Evolutionary conservation across 306 rosid genomes (phyloP).

Genomic region (Trifolium repens): DNA sequence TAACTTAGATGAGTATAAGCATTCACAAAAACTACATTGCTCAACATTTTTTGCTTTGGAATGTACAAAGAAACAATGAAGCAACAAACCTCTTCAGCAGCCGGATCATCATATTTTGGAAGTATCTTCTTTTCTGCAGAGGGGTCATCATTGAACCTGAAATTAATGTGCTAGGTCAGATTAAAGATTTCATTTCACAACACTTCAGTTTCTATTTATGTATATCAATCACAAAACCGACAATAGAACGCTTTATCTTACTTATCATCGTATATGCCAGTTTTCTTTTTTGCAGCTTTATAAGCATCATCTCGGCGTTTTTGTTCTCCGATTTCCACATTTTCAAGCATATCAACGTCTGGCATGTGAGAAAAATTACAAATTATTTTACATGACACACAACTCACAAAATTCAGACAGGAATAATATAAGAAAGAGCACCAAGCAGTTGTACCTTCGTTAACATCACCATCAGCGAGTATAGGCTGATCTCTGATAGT

Average conservation of each 20-base stretch:
- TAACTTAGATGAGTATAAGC: conserved; percentile 33
- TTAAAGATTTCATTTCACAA: conserved; percentile 20
- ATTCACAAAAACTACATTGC: conserved; percentile 22
- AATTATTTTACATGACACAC: conserved; percentile 40
- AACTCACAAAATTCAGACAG: conserved; percentile 35
- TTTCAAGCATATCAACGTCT: conserved; percentile 94
- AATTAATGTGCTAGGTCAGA: conserved; percentile 36
- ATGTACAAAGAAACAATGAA: conserved; percentile 20
- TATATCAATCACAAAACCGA: conserved; percentile 2
- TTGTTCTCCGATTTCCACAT: conserved; percentile 94
- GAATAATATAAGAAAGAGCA: conserved; percentile 31
- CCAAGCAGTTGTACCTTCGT: conserved; percentile 67
- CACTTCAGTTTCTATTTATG: conserved; percentile 18
- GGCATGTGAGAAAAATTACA: conserved; percentile 50
- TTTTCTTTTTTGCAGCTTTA: conserved; percentile 88
- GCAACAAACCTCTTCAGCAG: conserved; percentile 68
- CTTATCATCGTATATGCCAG: conserved; percentile 83
- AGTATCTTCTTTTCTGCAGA: conserved; percentile 76
- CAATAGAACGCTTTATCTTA: conserved; percentile 47
- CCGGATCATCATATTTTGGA: conserved; percentile 91
- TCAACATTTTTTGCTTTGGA: conserved; percentile 31
- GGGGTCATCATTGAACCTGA: conserved; percentile 91
- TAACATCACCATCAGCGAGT: conserved; percentile 84
- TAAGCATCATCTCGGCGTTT: conserved; percentile 82
- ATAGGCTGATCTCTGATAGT: conserved; percentile 92